Base-by-base conservation (phyloP, 192 early-diverging fungal genomes). In the Mortierella hygrophila region DNA sequence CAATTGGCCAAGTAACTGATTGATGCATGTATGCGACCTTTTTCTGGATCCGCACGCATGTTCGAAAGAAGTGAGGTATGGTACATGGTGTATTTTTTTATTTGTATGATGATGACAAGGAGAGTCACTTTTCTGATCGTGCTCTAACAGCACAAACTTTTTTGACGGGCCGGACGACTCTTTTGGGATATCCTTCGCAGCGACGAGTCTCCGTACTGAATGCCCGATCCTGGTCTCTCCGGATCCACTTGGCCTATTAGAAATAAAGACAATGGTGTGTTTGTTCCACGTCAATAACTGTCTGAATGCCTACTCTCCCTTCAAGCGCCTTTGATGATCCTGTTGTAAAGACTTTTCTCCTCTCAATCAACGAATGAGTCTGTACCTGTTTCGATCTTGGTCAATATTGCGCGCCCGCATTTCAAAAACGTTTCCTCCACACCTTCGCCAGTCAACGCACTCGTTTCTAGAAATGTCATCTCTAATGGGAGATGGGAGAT, bases 391-490 rank as follows among this genome's bases (percentile, higher is more conserved):
- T 91, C 90, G 49, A 91, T 89, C 70, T 91, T 91, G 15, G 89
- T 90, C 54, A 91, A 82, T 87, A 91, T 90, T 44, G 90, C 86
- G 60, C 90, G 60, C 46, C 89, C 90, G 72, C 89, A 91, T 42
- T 91, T 91, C 21, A 91, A 79, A 74, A 93, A 93, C 23, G 89
- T 87, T 44, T 93, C 92, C 54, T 92, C 90, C 55, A 93, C 92
- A 15, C 92, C 92, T 74, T 92, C 89, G 8, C 88, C 91, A n/a
- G 91, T 90, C 73, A 91, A 85, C 54, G 92, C 92, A 70, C 90
- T 91, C 49, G 92, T 91, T 78, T 93, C 92, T 74, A 93, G 77
- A 73, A 92, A 93, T 85, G 92, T 89, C 88, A 92, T 89, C 68
- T 92, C 92, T 92, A 89, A 41, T 29, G 21, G 38, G 37, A 37